A percentile compares a stretch with the other conserved stretches of the same genome.
Evolutionary conservation across 1,284 basidiomycete species (phyloP).

Genomic region (Cutaneotrichosporon arboriforme): DNA sequence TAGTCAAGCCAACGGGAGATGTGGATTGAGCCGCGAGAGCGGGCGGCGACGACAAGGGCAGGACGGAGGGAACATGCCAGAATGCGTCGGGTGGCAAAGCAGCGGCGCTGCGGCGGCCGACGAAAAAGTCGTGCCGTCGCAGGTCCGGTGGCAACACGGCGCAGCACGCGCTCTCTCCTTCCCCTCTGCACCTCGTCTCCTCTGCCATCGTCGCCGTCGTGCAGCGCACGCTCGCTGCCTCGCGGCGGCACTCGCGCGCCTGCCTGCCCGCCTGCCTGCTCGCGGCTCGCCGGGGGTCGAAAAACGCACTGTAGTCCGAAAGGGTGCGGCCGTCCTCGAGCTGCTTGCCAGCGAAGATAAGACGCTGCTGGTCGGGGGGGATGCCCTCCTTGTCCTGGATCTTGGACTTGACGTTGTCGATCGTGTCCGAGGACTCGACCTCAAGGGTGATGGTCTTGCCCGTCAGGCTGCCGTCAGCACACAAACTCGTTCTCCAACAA

Average conservation of each 20-base stretch:
- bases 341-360: conserved; percentile 94
- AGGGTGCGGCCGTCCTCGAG: conserved; percentile 94
- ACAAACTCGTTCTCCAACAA: background rate
- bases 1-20: too few relatives aligned
- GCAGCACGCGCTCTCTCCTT: too few relatives aligned
- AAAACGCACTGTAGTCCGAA: conserved; percentile 69
- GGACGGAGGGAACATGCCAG: background rate
- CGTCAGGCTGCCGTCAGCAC: conserved; percentile 50
- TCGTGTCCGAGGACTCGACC: conserved; percentile 58
- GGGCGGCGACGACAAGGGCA: background rate
- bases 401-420: conserved; percentile 59
- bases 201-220: background rate
- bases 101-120: too few relatives aligned
- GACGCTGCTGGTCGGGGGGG: conserved; percentile 86
- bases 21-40: background rate
- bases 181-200: too few relatives aligned
- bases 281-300: background rate
- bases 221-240: conserved; percentile 2
- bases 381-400: conserved; percentile 64
- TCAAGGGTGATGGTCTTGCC: conserved; percentile 58
- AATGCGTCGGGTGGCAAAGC: background rate
- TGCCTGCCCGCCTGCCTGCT: too few relatives aligned
- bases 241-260: too few relatives aligned
- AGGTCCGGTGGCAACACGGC: background rate
- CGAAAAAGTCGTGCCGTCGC: too few relatives aligned